These are phyloP conservation scores for Pharnaceum exiguum DNA, from an alignment of 148 eudicot species.

Conservation along the genomic window DNA sequence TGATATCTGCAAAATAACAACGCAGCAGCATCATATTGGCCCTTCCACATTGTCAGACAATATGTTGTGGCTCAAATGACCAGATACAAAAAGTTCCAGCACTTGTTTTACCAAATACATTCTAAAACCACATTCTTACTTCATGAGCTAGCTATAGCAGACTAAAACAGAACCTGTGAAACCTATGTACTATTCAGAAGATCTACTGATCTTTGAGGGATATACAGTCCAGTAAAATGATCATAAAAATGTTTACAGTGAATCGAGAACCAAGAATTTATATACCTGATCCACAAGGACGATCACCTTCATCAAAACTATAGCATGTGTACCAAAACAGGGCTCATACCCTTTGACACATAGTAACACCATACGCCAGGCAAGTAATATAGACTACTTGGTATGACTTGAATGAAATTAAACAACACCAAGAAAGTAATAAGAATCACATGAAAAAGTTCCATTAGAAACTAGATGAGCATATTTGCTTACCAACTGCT, in stretches of 20 bases:
- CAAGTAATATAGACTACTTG: background rate
- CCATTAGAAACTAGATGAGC: background rate
- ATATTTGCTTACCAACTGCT: constrained; percentile 38
- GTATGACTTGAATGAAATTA: background rate
- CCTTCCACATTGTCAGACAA: no score
- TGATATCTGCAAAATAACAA: no score
- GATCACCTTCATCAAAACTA: background rate
- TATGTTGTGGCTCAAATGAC: no score
- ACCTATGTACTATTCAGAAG: background rate
- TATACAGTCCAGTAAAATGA: background rate
- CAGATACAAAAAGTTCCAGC: no score
- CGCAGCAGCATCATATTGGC: no score
- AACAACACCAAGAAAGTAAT: background rate
- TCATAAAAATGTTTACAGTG: background rate
- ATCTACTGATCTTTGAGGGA: background rate
- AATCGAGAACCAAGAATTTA: background rate
- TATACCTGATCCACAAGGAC: background rate
- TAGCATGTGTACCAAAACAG: background rate
- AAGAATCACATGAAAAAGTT: background rate
- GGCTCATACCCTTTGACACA: background rate
- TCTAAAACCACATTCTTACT: no score
- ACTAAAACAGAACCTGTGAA: background rate
- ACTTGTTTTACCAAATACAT: no score
- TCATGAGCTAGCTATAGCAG: no score
- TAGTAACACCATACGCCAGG: background rate